phyloP scores from a whole-genome alignment of 768 basidiomycete species.

The Exsudoporus frostii region DNA sequence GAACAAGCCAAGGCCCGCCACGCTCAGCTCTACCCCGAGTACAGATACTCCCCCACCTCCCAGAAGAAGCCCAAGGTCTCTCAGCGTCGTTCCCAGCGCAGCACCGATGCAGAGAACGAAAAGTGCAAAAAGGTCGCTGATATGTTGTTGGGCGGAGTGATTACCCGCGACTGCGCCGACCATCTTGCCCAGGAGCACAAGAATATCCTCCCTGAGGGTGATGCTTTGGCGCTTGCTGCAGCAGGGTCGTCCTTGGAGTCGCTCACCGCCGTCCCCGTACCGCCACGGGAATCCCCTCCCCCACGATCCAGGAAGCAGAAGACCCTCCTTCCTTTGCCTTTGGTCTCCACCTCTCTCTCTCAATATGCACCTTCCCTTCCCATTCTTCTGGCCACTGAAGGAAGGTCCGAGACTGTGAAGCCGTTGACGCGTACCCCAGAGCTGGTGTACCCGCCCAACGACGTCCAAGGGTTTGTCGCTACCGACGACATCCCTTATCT shows the following conservation, averaged over 20 bases:
- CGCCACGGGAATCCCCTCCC: conserved; percentile 2
- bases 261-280: too few relatives aligned
- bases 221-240: too few relatives aligned
- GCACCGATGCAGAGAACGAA: conserved; percentile 33
- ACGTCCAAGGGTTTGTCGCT: conserved; percentile 28
- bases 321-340: neutral
- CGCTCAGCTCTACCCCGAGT: conserved; percentile 51
- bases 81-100: conserved; percentile 35
- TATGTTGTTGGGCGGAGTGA: conserved; percentile 34
- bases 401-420: neutral
- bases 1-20: conserved; percentile 47
- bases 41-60: conserved; percentile 56
- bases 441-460: conserved; percentile 6
- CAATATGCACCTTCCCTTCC: conserved; percentile 1
- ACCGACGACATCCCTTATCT: conserved; percentile 37
- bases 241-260: too few relatives aligned
- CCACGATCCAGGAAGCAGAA: conserved; percentile 10
- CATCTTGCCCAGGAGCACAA: conserved; percentile 13
- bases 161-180: conserved; percentile 29
- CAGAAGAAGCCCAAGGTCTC: conserved; percentile 25
- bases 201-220: neutral
- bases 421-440: conserved; percentile 18
- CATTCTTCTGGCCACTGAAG: neutral
- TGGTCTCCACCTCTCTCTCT: neutral
- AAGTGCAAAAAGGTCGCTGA: conserved; percentile 39